Evolutionary conservation across 495 filamentous ascomycete genomes (phyloP).

Genomic region (Talaromyces ruber): DNA sequence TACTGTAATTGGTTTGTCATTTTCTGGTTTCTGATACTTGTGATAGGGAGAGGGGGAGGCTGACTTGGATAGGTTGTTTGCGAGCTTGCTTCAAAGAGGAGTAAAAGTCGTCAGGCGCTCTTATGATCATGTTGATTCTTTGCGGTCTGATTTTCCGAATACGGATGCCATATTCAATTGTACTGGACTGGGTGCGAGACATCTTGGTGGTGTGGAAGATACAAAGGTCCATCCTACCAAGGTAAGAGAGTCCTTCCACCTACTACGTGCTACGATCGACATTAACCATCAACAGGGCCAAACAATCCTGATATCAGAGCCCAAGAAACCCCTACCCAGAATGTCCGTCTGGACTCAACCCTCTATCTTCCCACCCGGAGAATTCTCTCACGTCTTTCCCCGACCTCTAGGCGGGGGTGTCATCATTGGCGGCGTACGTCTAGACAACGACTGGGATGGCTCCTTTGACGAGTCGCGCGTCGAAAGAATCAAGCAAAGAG

Average conservation of each 20-base stretch:
- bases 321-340: neutral
- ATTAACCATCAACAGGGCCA: neutral
- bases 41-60: neutral
- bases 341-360: conserved; percentile 4
- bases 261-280: neutral
- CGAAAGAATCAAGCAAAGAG: conserved; percentile 3
- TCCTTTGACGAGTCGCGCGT: neutral
- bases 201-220: conserved; percentile 3
- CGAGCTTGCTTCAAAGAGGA: neutral
- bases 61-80: neutral
- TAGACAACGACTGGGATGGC: conserved; percentile 2
- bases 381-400: conserved; percentile 5
- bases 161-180: conserved; percentile 5
- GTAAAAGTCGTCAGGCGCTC: conserved; percentile 1
- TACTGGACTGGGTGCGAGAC: conserved; percentile 1
- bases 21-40: no score
- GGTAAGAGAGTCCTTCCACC: neutral
- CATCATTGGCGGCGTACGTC: conserved; percentile 4
- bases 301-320: conserved; percentile 2
- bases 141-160: conserved; percentile 4
- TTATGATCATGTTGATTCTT: conserved; percentile 1
- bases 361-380: neutral
- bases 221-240: conserved; percentile 1
- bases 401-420: conserved; percentile 3
- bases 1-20: neutral